These are phyloP conservation scores for Candolleomyces efflorescens DNA, from an alignment of 768 basidiomycete species.

Conservation along the genomic window DNA sequence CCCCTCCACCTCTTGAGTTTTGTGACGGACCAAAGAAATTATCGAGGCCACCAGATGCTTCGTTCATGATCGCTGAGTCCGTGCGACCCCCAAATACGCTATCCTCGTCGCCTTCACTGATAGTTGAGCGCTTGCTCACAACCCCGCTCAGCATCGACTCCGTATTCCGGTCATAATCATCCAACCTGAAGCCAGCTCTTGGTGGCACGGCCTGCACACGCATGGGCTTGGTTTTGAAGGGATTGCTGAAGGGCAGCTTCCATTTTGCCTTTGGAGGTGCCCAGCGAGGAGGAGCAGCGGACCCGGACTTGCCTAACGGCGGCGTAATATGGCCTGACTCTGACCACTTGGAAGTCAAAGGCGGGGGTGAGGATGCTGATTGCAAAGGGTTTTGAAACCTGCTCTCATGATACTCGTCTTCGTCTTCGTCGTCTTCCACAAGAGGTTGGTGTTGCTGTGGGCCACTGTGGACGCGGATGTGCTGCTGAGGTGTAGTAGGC, in stretches of 20 bases:
- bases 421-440: too few relatives aligned
- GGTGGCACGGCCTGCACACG: constrained; percentile 6
- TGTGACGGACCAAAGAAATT: too few relatives aligned
- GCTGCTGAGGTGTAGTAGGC: too few relatives aligned
- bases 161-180: constrained; percentile 3
- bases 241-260: background rate
- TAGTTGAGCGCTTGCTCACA: background rate
- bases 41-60: too few relatives aligned
- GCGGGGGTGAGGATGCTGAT: background rate
- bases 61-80: too few relatives aligned
- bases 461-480: too few relatives aligned
- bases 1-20: background rate
- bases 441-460: too few relatives aligned
- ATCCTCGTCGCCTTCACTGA: background rate
- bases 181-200: constrained; percentile 2
- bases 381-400: too few relatives aligned
- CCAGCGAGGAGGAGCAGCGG: background rate
- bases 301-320: background rate
- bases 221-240: constrained; percentile 1
- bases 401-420: too few relatives aligned
- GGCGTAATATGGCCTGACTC: background rate
- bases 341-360: constrained; percentile 6
- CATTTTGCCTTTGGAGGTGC: background rate
- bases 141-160: background rate
- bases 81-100: background rate